Evolutionary conservation across 176 grass and related monocot species (phyloP).

Genomic region (Raddia guianensis): DNA sequence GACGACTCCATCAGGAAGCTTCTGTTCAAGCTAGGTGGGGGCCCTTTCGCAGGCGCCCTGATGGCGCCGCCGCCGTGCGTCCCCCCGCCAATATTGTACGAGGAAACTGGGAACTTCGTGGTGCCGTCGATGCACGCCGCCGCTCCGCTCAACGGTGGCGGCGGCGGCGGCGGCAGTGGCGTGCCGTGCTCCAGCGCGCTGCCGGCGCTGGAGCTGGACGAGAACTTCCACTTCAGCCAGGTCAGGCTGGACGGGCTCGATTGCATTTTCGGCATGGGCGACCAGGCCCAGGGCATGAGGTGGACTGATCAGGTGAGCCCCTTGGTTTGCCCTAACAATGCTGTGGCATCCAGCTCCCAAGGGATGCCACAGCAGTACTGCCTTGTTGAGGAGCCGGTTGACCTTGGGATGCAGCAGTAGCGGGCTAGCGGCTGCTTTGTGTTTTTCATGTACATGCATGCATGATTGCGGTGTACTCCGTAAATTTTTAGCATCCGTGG

Average conservation of each 20-base stretch:
- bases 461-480: conserved; percentile 58
- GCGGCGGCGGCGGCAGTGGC: not conserved
- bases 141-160: conserved; percentile 28
- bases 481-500: conserved; percentile 73
- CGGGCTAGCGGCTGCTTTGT: conserved; percentile 31
- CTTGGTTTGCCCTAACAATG: conserved; percentile 56
- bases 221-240: conserved; percentile 72
- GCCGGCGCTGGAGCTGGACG: conserved; percentile 60
- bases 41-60: conserved; percentile 19
- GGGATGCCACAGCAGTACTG: conserved; percentile 51
- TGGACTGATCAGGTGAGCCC: conserved; percentile 59
- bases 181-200: conserved; percentile 29
- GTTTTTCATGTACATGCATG: conserved; percentile 66
- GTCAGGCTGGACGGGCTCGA: conserved; percentile 76
- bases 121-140: conserved; percentile 20
- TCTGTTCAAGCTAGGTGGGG: conserved; percentile 61
- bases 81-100: conserved; percentile 43
- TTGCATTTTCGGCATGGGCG: conserved; percentile 50
- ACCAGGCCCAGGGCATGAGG: conserved; percentile 52
- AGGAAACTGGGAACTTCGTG: conserved; percentile 44
- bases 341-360: conserved; percentile 56
- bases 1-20: conserved; percentile 64
- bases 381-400: conserved; percentile 51
- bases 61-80: not conserved
- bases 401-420: conserved; percentile 64